These are phyloP conservation scores for Massarina eburnea DNA, from an alignment of 2,329 filamentous ascomycete genomes.

Conservation along the genomic window DNA sequence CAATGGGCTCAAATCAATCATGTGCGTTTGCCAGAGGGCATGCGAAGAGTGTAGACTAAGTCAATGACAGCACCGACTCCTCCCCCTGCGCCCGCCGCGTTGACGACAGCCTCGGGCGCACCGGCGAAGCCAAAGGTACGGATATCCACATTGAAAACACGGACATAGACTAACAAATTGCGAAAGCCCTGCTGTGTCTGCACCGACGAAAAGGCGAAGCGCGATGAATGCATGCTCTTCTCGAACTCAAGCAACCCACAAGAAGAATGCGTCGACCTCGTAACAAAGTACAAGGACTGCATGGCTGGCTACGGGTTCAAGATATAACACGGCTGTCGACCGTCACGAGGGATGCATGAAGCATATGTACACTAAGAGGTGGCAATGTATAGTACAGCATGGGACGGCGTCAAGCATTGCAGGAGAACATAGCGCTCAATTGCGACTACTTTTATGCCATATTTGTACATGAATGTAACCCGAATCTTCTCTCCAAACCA, in stretches of 20 bases:
- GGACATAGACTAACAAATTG: neutral
- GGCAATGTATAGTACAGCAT: constrained; percentile 37
- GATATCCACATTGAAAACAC: neutral
- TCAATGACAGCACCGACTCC: constrained; percentile 27
- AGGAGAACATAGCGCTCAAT: constrained; percentile 11
- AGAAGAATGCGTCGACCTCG: constrained; percentile 77
- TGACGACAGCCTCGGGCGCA: constrained; percentile 44
- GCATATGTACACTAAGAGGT: constrained; percentile 8
- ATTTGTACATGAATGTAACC: constrained; percentile 25
- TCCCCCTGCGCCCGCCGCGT: constrained; percentile 33
- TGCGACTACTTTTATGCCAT: constrained; percentile 16
- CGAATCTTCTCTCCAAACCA: constrained; percentile 30
- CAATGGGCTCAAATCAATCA: constrained; percentile 39
- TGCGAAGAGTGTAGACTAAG: constrained; percentile 6
- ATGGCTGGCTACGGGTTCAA: constrained; percentile 95
- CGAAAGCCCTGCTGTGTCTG: constrained; percentile 92
- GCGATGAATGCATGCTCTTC: constrained; percentile 99
- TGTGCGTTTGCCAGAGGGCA: constrained; percentile 7
- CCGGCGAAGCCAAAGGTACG: constrained; percentile 50
- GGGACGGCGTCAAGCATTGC: constrained; percentile 32
- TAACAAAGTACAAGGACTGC: constrained; percentile 84
- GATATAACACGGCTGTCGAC: constrained; percentile 43
- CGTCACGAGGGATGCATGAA: neutral
- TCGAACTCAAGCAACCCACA: constrained; percentile 80
- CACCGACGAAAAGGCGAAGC: constrained; percentile 87